phyloP scores from a whole-genome alignment of 1,284 basidiomycete species.

The Tetrapyrgos nigripes region DNA sequence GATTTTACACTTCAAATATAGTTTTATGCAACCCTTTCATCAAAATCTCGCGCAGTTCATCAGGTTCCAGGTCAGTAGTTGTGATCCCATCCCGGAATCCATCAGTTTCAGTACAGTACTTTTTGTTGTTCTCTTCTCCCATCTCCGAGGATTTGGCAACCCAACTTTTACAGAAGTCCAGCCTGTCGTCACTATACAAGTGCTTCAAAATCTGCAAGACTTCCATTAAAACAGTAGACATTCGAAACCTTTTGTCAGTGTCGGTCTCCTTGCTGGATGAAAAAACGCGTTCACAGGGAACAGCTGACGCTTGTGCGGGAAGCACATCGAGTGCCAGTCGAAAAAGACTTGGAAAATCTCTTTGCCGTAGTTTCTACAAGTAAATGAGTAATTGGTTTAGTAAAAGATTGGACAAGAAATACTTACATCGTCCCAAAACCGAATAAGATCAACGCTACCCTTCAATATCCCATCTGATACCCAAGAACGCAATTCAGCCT shows the following conservation, averaged over 20 bases:
- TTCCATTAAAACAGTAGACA: slow-evolving; percentile 27
- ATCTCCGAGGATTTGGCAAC: no score
- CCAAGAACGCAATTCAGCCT: neutral
- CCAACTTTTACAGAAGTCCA: slow-evolving; percentile 20
- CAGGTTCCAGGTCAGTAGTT: slow-evolving; percentile 13
- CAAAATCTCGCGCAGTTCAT: neutral
- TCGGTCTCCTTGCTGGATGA: slow-evolving; percentile 35
- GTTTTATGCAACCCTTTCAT: no score
- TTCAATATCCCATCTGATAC: slow-evolving; percentile 5
- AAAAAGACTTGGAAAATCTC: slow-evolving; percentile 19
- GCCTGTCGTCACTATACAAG: slow-evolving; percentile 19
- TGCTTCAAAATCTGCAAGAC: slow-evolving; percentile 32
- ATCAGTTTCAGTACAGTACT: no score
- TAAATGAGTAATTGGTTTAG: neutral
- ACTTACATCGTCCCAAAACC: slow-evolving; percentile 29
- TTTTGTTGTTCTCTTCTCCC: no score
- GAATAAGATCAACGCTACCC: slow-evolving; percentile 25
- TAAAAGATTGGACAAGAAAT: neutral
- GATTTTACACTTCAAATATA: no score
- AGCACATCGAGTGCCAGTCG: slow-evolving; percentile 34
- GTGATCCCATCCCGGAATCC: slow-evolving; percentile 6
- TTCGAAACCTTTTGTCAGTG: slow-evolving; percentile 11
- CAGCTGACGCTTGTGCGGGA: slow-evolving; percentile 35
- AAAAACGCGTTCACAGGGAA: slow-evolving; percentile 38
- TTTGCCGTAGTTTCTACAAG: slow-evolving; percentile 11